Percentiles rank a stretch among this genome's conserved stretches.
Evolutionary conservation across 768 basidiomycete genomes (phyloP).

Genomic region (Neoboletus magnificus): DNA sequence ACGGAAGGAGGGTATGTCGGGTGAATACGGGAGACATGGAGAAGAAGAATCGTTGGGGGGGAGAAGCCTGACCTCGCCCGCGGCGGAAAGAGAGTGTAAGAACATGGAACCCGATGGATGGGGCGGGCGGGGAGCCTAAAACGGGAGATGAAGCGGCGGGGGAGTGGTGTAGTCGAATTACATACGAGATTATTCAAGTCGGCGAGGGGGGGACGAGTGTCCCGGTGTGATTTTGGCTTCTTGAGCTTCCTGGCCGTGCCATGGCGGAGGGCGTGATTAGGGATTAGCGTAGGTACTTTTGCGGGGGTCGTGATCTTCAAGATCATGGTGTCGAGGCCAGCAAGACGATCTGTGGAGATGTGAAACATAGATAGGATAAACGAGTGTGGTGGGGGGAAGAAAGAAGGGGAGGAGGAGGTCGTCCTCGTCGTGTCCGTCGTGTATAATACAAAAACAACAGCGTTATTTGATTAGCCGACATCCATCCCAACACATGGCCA

Average conservation of each 20-base stretch:
- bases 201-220: slow-evolving; percentile 30
- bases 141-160: slow-evolving; percentile 12
- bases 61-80: slow-evolving; percentile 6
- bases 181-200: slow-evolving; percentile 31
- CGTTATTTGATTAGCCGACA: neutral
- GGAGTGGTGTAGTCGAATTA: slow-evolving; percentile 8
- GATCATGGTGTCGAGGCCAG: slow-evolving; percentile 41
- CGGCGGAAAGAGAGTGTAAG: slow-evolving; percentile 4
- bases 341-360: slow-evolving; percentile 40
- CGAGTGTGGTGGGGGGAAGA: slow-evolving; percentile 5
- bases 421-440: slow-evolving; percentile 16
- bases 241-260: slow-evolving; percentile 22
- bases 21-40: slow-evolving; percentile 11
- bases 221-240: slow-evolving; percentile 19
- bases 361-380: slow-evolving; percentile 30
- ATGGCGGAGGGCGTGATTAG: slow-evolving; percentile 18
- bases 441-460: neutral
- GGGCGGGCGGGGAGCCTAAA: slow-evolving; percentile 11
- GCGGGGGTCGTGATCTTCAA: slow-evolving; percentile 32
- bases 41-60: slow-evolving; percentile 11
- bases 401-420: neutral
- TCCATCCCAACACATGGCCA: slow-evolving; percentile 46
- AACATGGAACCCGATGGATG: slow-evolving; percentile 18
- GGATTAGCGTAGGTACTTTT: slow-evolving; percentile 29
- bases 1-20: slow-evolving; percentile 19